Percentiles rank a stretch among this genome's conserved stretches.
Evolutionary conservation across 2,329 filamentous ascomycete species (phyloP).

Genomic region (Ascochyta viciae-villosae): DNA sequence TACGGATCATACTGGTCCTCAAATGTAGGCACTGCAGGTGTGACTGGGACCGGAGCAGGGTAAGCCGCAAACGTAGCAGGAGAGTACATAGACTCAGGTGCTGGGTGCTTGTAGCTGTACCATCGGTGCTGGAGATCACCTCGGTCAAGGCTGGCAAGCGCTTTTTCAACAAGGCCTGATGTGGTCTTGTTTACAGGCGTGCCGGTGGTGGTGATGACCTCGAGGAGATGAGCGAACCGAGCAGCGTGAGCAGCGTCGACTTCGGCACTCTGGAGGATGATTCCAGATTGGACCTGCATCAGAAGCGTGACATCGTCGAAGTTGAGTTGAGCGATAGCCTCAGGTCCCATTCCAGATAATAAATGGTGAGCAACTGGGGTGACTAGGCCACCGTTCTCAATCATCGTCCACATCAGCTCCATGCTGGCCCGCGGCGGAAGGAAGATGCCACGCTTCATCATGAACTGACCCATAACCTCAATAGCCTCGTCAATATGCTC

Average conservation of each 20-base stretch:
- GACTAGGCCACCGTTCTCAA: conserved; percentile 69
- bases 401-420: conserved; percentile 68
- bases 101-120: conserved; percentile 64
- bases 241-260: conserved; percentile 65
- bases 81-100: conserved; percentile 51
- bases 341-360: conserved; percentile 66
- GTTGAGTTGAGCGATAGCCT: conserved; percentile 64
- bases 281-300: conserved; percentile 65
- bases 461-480: conserved; percentile 69
- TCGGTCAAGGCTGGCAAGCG: conserved; percentile 61
- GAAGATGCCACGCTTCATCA: conserved; percentile 60
- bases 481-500: conserved; percentile 89
- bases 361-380: conserved; percentile 66
- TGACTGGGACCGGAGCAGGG: conserved; percentile 54
- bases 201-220: conserved; percentile 61
- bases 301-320: conserved; percentile 63
- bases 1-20: conserved; percentile 93
- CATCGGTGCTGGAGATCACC: conserved; percentile 60
- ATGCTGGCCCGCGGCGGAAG: conserved; percentile 63
- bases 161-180: conserved; percentile 64
- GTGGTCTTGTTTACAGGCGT: conserved; percentile 64
- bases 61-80: conserved; percentile 61
- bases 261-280: conserved; percentile 55
- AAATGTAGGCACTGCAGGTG: conserved; percentile 65
- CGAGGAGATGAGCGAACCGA: conserved; percentile 68